These are phyloP conservation scores for Pyracantha coccinea DNA, from an alignment of 331 rosid species.

Conservation along the genomic window DNA sequence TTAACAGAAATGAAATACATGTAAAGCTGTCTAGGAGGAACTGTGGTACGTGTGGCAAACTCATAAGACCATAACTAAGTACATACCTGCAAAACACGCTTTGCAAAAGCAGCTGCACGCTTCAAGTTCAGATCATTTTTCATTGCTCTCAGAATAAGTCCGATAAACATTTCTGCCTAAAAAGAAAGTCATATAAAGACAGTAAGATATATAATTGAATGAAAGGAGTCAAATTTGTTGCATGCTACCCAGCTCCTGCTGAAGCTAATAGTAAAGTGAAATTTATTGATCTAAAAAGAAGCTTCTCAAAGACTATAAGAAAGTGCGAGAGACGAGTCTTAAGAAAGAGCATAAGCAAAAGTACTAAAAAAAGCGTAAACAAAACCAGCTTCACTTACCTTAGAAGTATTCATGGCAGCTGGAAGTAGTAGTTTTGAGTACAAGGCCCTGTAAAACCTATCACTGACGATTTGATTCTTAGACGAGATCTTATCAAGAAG, in stretches of 20 bases:
- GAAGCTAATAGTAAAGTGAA: neutral
- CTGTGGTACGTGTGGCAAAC: neutral
- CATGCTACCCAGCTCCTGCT: neutral
- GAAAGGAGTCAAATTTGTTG: neutral
- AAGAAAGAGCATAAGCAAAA: neutral
- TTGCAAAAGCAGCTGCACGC: slow-evolving; percentile 86
- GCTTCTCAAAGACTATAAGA: neutral
- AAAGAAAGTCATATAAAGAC: slow-evolving; percentile 6
- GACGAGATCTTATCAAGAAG: slow-evolving; percentile 96
- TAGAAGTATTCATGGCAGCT: slow-evolving; percentile 84
- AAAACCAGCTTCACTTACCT: slow-evolving; percentile 34
- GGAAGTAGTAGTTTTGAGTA: slow-evolving; percentile 87
- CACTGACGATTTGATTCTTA: slow-evolving; percentile 86
- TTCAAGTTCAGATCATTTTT: slow-evolving; percentile 79
- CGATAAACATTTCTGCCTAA: slow-evolving; percentile 93
- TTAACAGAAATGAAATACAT: neutral
- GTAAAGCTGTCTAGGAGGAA: neutral
- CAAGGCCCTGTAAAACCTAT: slow-evolving; percentile 86
- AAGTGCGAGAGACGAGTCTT: neutral
- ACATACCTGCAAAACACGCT: slow-evolving; percentile 79
- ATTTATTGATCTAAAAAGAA: neutral
- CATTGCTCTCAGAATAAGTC: slow-evolving; percentile 87
- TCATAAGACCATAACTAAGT: slow-evolving; percentile 1
- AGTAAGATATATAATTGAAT: neutral
- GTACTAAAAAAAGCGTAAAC: neutral